Evolutionary conservation across 805 yeast genomes (phyloP).

Genomic region (Candida quercuum): DNA sequence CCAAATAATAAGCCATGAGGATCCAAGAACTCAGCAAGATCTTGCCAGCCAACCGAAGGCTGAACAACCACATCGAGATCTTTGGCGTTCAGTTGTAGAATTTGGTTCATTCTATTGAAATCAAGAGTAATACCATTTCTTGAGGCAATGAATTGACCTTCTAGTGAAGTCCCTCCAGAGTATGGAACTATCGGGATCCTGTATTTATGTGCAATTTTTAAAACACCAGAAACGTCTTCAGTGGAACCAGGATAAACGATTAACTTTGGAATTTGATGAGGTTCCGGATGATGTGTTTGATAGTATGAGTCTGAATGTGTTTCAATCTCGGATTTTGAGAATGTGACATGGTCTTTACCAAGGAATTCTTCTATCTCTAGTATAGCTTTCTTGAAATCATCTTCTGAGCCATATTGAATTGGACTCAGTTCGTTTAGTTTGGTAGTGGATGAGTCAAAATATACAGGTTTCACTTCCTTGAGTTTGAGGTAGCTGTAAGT

Average conservation of each 20-base stretch:
- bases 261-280: conserved; percentile 52
- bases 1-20: conserved; percentile 59
- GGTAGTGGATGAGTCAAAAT: conserved; percentile 30
- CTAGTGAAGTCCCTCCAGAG: conserved; percentile 75
- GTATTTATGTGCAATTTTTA: conserved; percentile 57
- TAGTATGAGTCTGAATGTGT: conserved; percentile 57
- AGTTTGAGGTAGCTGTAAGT: conserved; percentile 7
- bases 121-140: conserved; percentile 65
- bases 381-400: conserved; percentile 35
- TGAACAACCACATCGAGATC: conserved; percentile 73
- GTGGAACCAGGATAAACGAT: conserved; percentile 61
- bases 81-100: conserved; percentile 49
- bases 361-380: conserved; percentile 33
- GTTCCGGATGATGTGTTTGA: conserved; percentile 57
- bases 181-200: conserved; percentile 70
- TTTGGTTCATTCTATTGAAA: conserved; percentile 51
- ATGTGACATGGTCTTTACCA: conserved; percentile 30
- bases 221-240: conserved; percentile 57
- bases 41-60: conserved; percentile 80
- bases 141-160: conserved; percentile 76
- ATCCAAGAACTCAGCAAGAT: conserved; percentile 45
- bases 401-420: conserved; percentile 36
- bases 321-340: conserved; percentile 35
- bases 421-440: conserved; percentile 29
- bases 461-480: background rate